phyloP scores from a whole-genome alignment of 345 rosid genomes.

The Fremontodendron californicum region DNA sequence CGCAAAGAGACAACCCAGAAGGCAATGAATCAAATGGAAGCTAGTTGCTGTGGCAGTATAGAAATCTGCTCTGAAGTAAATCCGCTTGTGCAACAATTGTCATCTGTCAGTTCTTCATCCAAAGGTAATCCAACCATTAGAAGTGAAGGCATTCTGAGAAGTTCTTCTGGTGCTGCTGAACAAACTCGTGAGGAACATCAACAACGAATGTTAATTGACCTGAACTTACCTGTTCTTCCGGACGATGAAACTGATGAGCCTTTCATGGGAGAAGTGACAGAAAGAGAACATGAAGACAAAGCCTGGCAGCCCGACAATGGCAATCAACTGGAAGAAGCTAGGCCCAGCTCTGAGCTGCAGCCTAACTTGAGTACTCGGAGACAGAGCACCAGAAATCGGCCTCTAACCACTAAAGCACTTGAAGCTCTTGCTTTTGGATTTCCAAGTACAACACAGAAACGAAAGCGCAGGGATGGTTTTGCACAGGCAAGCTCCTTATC shows the following conservation, averaged over 20 bases:
- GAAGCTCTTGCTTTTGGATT: slow-evolving; percentile 55
- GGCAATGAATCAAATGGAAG: slow-evolving; percentile 14
- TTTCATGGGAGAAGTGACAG: not conserved
- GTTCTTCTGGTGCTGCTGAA: slow-evolving; percentile 16
- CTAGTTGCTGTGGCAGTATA: slow-evolving; percentile 10
- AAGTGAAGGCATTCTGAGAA: slow-evolving; percentile 22
- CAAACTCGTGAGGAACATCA: slow-evolving; percentile 24
- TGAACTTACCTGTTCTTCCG: slow-evolving; percentile 6
- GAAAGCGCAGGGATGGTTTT: slow-evolving; percentile 16
- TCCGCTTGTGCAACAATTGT: slow-evolving; percentile 25
- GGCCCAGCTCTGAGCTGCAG: slow-evolving; percentile 23
- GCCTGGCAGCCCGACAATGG: slow-evolving; percentile 6
- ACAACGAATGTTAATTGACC: slow-evolving; percentile 19
- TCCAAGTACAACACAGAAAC: slow-evolving; percentile 32
- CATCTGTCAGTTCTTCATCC: slow-evolving; percentile 28
- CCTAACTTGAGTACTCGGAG: slow-evolving; percentile 31
- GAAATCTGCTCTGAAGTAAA: slow-evolving; percentile 13
- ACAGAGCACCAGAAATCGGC: slow-evolving; percentile 53
- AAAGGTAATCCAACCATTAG: slow-evolving; percentile 15
- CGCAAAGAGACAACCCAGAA: slow-evolving; percentile 15
- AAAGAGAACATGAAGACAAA: not conserved
- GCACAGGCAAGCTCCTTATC: not conserved
- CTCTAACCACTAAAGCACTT: slow-evolving; percentile 50
- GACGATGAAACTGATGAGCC: slow-evolving; percentile 23
- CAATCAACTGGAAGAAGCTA: slow-evolving; percentile 5